phyloP scores from a whole-genome alignment of 768 basidiomycete species.

The Naganishia kalamii region DNA sequence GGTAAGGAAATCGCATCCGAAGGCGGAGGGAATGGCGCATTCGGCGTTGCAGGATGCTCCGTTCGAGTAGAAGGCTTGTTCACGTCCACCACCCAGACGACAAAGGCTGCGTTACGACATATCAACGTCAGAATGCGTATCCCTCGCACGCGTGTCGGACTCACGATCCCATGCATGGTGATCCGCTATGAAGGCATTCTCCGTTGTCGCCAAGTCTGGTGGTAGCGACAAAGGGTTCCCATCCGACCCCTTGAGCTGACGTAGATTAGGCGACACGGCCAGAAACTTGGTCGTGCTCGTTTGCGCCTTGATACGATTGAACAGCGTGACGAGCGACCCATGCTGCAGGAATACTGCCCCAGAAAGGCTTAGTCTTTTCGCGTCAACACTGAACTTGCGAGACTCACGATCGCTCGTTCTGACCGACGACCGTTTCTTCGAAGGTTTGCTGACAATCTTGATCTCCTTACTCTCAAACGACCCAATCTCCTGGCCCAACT shows the following conservation, averaged over 20 bases:
- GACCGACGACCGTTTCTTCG: conserved; percentile 89
- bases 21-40: conserved; percentile 70
- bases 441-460: conserved; percentile 96
- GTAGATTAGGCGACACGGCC: conserved; percentile 86
- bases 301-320: conserved; percentile 91
- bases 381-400: conserved; percentile 2
- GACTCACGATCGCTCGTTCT: conserved; percentile 84
- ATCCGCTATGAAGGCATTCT: conserved; percentile 50
- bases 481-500: conserved; percentile 53
- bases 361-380: neutral
- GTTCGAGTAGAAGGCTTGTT: conserved; percentile 68
- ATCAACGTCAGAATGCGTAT: neutral
- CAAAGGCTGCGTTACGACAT: conserved; percentile 54
- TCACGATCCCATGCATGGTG: conserved; percentile 39
- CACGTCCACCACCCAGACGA: conserved; percentile 96
- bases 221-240: conserved; percentile 77
- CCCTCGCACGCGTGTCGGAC: neutral
- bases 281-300: conserved; percentile 94
- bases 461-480: conserved; percentile 89
- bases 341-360: conserved; percentile 82
- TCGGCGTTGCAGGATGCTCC: conserved; percentile 54
- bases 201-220: conserved; percentile 62
- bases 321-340: conserved; percentile 88
- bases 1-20: conserved; percentile 76
- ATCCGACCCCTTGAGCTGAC: conserved; percentile 88